phyloP scores from a whole-genome alignment of 2,329 filamentous ascomycete genomes.

The Xylaria sp. region DNA sequence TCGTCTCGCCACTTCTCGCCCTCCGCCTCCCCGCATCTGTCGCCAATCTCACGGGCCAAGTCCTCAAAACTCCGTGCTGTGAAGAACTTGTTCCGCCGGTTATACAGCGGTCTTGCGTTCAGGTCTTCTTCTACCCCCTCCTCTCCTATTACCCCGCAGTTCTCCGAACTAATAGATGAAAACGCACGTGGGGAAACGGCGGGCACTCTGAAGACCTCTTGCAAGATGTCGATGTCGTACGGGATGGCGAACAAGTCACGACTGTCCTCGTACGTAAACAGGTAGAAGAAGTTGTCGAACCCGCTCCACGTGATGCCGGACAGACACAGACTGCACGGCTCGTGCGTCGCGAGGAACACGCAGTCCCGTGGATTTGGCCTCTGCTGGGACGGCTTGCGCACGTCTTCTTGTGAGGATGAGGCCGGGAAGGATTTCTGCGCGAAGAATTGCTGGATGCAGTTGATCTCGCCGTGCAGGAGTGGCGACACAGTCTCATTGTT shows the following conservation, averaged over 20 bases:
- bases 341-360: slow-evolving; percentile 69
- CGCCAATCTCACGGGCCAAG: slow-evolving; percentile 53
- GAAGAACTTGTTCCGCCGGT: slow-evolving; percentile 68
- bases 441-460: slow-evolving; percentile 70
- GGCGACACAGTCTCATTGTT: slow-evolving; percentile 67
- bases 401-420: neutral
- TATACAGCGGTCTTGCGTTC: slow-evolving; percentile 60
- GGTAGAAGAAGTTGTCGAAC: slow-evolving; percentile 66
- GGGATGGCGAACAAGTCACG: slow-evolving; percentile 66
- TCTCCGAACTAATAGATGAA: neutral
- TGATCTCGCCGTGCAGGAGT: slow-evolving; percentile 69
- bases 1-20: slow-evolving; percentile 53
- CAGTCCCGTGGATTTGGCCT: slow-evolving; percentile 60
- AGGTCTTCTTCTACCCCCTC: slow-evolving; percentile 55
- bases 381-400: neutral
- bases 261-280: slow-evolving; percentile 70
- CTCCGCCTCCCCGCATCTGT: slow-evolving; percentile 51
- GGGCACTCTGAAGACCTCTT: slow-evolving; percentile 65
- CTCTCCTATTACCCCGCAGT: slow-evolving; percentile 44
- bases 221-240: slow-evolving; percentile 67
- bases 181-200: slow-evolving; percentile 23
- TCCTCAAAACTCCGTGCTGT: slow-evolving; percentile 56
- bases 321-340: slow-evolving; percentile 68
- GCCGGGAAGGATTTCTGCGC: slow-evolving; percentile 49
- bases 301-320: slow-evolving; percentile 69